Evolutionary conservation across 139 green algal genomes (phyloP).

Genomic region (Chlorella sp.): DNA sequence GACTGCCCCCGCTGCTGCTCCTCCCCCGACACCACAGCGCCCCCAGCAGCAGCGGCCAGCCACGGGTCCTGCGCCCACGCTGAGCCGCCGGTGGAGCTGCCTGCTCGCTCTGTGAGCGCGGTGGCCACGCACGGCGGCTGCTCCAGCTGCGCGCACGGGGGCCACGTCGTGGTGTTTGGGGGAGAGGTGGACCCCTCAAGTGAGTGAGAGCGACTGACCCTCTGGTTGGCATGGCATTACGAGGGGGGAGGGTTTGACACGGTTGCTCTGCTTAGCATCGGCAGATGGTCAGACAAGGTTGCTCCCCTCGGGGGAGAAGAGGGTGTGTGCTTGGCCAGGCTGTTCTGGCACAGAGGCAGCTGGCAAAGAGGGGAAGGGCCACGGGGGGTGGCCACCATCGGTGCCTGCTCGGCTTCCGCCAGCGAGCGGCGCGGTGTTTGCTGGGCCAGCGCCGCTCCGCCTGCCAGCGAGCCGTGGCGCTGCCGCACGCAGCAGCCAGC

Average conservation of each 20-base stretch:
- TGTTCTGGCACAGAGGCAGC: background rate
- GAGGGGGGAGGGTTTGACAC: no score
- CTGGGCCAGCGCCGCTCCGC: background rate
- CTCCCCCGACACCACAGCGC: background rate
- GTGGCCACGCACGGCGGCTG: slow-evolving; percentile 36
- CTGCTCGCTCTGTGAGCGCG: slow-evolving; percentile 57
- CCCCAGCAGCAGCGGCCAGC: background rate
- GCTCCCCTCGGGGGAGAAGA: no score
- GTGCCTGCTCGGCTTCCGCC: no score
- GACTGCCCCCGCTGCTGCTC: slow-evolving; percentile 30
- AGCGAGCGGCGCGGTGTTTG: no score
- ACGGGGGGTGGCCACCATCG: no score
- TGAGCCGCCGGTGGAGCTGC: background rate
- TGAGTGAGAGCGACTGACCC: background rate
- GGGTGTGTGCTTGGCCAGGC: background rate
- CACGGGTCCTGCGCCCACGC: background rate
- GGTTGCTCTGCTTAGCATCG: no score
- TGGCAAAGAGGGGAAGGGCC: background rate
- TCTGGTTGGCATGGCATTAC: no score
- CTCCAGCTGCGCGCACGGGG: slow-evolving; percentile 29
- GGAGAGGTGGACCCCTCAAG: slow-evolving; percentile 66
- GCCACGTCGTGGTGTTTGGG: slow-evolving; percentile 54
- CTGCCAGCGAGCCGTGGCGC: background rate
- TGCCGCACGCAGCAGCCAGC: no score
- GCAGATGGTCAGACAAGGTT: no score